phyloP scores from a whole-genome alignment of 2,329 filamentous ascomycete species.

The Arthrocladium fulminans region DNA sequence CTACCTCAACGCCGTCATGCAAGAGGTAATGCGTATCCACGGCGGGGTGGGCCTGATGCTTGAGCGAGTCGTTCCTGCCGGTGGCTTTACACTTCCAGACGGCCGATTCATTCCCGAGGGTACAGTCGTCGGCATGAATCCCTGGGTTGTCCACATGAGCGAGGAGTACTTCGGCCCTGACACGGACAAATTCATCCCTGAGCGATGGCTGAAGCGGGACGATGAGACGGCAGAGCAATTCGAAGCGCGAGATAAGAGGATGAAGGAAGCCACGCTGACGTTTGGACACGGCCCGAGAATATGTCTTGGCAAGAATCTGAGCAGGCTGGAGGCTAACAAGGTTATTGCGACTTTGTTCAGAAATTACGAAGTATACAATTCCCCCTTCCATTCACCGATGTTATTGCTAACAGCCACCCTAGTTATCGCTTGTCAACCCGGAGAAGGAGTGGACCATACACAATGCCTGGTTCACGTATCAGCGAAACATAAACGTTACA shows the following conservation, averaged over 20 bases:
- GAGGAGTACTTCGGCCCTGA: conserved; percentile 20
- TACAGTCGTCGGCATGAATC: conserved; percentile 15
- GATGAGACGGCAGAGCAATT: neutral
- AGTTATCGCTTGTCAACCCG: neutral
- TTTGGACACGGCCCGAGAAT: neutral
- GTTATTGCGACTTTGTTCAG: neutral
- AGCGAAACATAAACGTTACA: neutral
- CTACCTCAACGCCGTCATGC: conserved; percentile 40
- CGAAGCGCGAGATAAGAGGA: neutral
- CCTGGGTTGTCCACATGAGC: conserved; percentile 15
- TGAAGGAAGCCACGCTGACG: neutral
- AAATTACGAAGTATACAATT: neutral
- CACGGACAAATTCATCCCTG: conserved; percentile 17
- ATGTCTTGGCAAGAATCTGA: neutral
- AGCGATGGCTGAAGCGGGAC: conserved; percentile 26
- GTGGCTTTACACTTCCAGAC: conserved; percentile 22
- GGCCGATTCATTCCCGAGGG: conserved; percentile 24
- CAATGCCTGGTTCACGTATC: neutral
- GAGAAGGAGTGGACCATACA: neutral
- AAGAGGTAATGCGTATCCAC: conserved; percentile 41
- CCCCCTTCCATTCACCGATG: neutral
- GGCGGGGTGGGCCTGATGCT: conserved; percentile 31
- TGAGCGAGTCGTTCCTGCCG: conserved; percentile 42
- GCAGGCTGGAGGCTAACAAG: neutral
- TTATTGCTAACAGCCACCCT: neutral